Evolutionary conservation across 108 stramenopile genomes (phyloP), one percentile per base, ranked within the genome.

Genomic region (Pseudonitzschia pungens): DNA sequence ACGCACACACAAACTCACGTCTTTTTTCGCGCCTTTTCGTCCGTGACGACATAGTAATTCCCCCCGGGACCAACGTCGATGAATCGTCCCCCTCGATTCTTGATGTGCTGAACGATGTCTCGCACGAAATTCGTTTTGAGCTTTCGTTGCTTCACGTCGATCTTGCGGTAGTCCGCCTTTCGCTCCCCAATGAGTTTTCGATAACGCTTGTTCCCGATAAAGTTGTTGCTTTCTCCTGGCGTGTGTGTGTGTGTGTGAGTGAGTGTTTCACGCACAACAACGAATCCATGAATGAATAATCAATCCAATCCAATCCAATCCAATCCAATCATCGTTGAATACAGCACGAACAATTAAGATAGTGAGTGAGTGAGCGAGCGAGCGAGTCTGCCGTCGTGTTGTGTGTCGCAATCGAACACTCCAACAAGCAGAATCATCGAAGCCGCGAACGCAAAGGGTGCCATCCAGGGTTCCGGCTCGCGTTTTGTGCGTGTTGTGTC

Each of bases 11-110:
- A 21, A 36, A 62, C 60, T 62, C 31, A 62, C 60, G 77, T 77
- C 65, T 77, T 77, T 48, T 77, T 77, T 42, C 77, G 54, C 12
- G 77, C 77, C 65, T 67, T 71, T 41, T 77, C 77, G 63, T 70
- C 55, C 9, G 77, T 77, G 31, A 71, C 70, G 1, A 71, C 77
- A 50, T 71, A 77, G 51, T 66, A 71, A 22, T 67, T 62, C 26
- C 77, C 70, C 20, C 45, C 51, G 16, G 43, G 63, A 40, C 65
- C 62, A 32, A 71, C 31, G 57, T 77, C 77, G 43, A 77, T 51
- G 52, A 77, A 77, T 9, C 77, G 70, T 8, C 77, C 77, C 20
- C 77, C 77, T 36, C 70, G 65, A 33, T 71, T 48, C 11, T 77
- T 55, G 43, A 77, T 68, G 55, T 77, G 77, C 44, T 65, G 64